These are phyloP conservation scores for Populus davidiana DNA, from an alignment of 345 rosid species.

Conservation along the genomic window DNA sequence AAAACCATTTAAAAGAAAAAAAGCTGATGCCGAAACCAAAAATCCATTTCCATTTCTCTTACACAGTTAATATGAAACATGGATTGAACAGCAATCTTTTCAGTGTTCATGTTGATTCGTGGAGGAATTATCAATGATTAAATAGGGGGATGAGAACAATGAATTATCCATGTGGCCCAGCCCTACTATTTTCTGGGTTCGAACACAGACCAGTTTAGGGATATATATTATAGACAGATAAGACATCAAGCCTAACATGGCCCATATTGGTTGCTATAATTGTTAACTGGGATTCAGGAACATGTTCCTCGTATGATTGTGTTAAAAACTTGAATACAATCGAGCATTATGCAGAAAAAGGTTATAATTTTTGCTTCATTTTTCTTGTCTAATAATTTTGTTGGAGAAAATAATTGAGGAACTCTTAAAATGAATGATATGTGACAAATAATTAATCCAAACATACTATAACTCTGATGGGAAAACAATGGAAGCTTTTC, in stretches of 20 bases:
- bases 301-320: background rate
- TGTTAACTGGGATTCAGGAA: background rate
- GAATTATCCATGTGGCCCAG: background rate
- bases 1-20: too few species aligned
- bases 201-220: background rate
- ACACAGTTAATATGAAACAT: too few species aligned
- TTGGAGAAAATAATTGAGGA: background rate
- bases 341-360: background rate
- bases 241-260: background rate
- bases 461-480: background rate
- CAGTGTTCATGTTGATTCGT: too few species aligned
- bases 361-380: background rate
- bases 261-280: background rate
- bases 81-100: too few species aligned
- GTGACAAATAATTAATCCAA: background rate
- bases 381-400: background rate
- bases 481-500: background rate
- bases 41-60: too few species aligned
- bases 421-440: background rate
- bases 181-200: background rate
- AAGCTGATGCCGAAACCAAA: too few species aligned
- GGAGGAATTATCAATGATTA: too few species aligned
- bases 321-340: background rate
- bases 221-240: background rate
- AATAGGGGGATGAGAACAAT: background rate